A percentile compares a stretch with the other conserved stretches of the same genome.
These are phyloP conservation scores for Lomentospora prolificans DNA, from an alignment of 2,329 filamentous ascomycete genomes.

Conservation along the genomic window DNA sequence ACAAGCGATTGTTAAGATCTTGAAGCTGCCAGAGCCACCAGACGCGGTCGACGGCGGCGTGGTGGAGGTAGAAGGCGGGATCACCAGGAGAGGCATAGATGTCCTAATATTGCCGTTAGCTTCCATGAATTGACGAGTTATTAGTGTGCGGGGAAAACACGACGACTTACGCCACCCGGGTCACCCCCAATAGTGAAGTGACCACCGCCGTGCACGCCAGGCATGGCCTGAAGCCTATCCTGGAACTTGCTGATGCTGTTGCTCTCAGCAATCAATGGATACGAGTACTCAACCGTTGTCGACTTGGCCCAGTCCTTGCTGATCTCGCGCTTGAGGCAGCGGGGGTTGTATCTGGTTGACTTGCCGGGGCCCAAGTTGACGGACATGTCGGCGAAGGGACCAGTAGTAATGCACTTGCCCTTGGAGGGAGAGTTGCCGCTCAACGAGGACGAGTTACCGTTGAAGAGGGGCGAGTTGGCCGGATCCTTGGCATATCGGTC, in stretches of 20 bases:
- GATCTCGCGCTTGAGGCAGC: constrained; percentile 29
- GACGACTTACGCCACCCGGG: constrained; percentile 5
- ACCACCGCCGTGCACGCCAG: constrained; percentile 24
- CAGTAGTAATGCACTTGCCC: constrained; percentile 38
- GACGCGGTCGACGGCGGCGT: constrained; percentile 18
- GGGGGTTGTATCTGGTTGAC: constrained; percentile 29
- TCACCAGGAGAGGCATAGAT: constrained; percentile 28
- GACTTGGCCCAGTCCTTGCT: constrained; percentile 14
- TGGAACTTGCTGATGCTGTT: constrained; percentile 12
- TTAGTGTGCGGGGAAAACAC: neutral
- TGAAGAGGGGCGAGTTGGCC: constrained; percentile 33
- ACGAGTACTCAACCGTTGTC: constrained; percentile 16
- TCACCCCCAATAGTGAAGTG: constrained; percentile 32
- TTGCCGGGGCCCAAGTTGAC: constrained; percentile 30
- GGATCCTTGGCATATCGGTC: constrained; percentile 22
- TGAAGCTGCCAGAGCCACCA: constrained; percentile 14
- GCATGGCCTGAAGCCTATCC: constrained; percentile 3
- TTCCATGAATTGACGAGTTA: neutral
- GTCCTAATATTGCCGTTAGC: constrained; percentile 14
- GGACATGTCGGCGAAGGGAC: constrained; percentile 31
- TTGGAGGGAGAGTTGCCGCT: constrained; percentile 32
- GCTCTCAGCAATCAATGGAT: constrained; percentile 11
- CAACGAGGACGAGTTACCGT: constrained; percentile 35
- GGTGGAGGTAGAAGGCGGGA: constrained; percentile 24
- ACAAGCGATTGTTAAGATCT: neutral